Conservation (phyloP, 2,329 filamentous ascomycete species). For the Colletotrichum agaves region DNA sequence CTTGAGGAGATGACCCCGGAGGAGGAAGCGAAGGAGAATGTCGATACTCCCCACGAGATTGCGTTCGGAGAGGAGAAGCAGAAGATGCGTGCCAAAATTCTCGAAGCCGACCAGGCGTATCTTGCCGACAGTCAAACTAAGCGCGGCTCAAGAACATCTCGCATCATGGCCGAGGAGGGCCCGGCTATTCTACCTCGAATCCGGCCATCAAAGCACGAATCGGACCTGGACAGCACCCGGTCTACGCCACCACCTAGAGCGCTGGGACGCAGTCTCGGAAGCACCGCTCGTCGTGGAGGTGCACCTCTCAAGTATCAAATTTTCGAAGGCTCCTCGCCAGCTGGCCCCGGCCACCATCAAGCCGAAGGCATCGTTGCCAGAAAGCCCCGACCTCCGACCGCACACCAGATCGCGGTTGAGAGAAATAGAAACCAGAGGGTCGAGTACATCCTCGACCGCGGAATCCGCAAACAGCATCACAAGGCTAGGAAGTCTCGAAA, state of each 20-base stretch:
- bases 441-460: slow-evolving; percentile 83
- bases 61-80: slow-evolving; percentile 79
- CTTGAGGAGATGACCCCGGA: slow-evolving; percentile 74
- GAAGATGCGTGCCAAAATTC: slow-evolving; percentile 78
- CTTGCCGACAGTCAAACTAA: slow-evolving; percentile 71
- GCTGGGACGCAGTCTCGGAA: slow-evolving; percentile 42
- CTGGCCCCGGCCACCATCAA: slow-evolving; percentile 60
- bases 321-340: slow-evolving; percentile 70
- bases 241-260: slow-evolving; percentile 55
- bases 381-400: slow-evolving; percentile 80
- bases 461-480: slow-evolving; percentile 74
- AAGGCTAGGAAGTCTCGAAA: slow-evolving; percentile 70
- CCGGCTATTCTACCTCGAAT: slow-evolving; percentile 71
- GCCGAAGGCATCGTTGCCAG: slow-evolving; percentile 66
- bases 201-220: slow-evolving; percentile 69
- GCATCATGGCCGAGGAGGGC: slow-evolving; percentile 60
- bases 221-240: slow-evolving; percentile 57
- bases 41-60: slow-evolving; percentile 76
- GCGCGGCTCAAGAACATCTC: slow-evolving; percentile 57
- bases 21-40: slow-evolving; percentile 75
- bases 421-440: slow-evolving; percentile 81
- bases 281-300: slow-evolving; percentile 50
- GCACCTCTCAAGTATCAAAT: slow-evolving; percentile 68
- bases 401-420: slow-evolving; percentile 84
- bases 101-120: slow-evolving; percentile 79